Evolutionary conservation across 2,329 filamentous ascomycete genomes (phyloP), one percentile per base, ranked within the genome.

Genomic region (Aureobasidium subglaciale): DNA sequence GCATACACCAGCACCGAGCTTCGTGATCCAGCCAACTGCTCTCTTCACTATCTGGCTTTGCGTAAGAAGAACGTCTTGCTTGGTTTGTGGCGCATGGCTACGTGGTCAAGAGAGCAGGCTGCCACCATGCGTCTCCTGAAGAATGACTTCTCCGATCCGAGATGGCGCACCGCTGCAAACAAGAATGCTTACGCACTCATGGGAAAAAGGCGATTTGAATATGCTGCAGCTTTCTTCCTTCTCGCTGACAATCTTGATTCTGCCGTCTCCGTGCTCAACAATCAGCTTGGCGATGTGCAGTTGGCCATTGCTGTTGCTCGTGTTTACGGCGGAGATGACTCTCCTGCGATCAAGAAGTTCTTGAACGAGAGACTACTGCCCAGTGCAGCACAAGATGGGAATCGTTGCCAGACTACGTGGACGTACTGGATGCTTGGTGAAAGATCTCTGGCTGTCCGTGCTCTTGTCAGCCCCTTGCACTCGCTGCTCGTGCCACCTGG

Each of bases 121-220:
- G 84, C 87, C 0, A 99, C 93, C 0, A 82, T 86, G 58, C 84
- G 82, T 59, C 78, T 99, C 27, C 75, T 99, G 20, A 80, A 86
- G n/a, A 95, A 96, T 65, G 90, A 97, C 68, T 99, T 99, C 69
- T 78, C 83, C 4, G 88, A 96, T 59, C 79, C 85, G 0, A 86
- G 88, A 62, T 97, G 93, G 88, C 87, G 82, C 68, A 95, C 88
- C 1, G 84, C 89, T 4, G 93, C 93, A 0, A 75, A 95, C 58
- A 99, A 99, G 72, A 99, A 99, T 68, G 93, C 93, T 0, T 99
- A 96, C 71, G 92, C 93, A 2, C 72, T 99, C 55, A 85, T 99
- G 67, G 93, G 92, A 61, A 95, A 90, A 71, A 82, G 90, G 41
- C 80, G 93, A 48, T 96, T 96, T 68, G 90, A 89, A 71, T 99